Conservation (phyloP, 305 asterid genomes). For the Fraxinus floribunda region DNA sequence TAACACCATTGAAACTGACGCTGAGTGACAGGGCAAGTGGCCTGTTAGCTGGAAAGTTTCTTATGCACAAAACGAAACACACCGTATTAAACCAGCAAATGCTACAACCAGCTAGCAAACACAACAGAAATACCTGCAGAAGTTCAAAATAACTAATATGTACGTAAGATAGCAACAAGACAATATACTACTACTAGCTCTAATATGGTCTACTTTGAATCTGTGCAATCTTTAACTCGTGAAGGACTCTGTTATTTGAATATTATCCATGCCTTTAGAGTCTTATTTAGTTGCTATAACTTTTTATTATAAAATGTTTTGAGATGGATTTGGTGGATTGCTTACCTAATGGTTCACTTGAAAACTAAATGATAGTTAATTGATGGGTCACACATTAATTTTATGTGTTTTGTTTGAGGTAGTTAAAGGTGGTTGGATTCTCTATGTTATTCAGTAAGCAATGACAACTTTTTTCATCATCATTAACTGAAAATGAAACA, state of each 20-base stretch:
- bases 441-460: neutral
- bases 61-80: slow-evolving; percentile 60
- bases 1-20: slow-evolving; percentile 59
- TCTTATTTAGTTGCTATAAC: neutral
- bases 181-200: neutral
- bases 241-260: neutral
- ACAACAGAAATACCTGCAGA: slow-evolving; percentile 50
- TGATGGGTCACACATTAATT: slow-evolving; percentile 18
- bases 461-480: neutral
- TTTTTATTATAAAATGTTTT: neutral
- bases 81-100: slow-evolving; percentile 77
- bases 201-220: neutral
- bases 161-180: neutral
- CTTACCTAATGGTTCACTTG: slow-evolving; percentile 1
- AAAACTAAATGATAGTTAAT: neutral
- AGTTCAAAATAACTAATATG: neutral
- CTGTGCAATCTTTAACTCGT: neutral
- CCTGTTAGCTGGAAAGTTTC: slow-evolving; percentile 44
- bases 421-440: neutral
- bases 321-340: slow-evolving; percentile 7
- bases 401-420: neutral
- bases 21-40: slow-evolving; percentile 57
- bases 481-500: neutral
- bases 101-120: slow-evolving; percentile 62
- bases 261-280: neutral